These are phyloP conservation scores for Haplosporangium gracile DNA, from an alignment of 192 early-diverging fungal species.

Conservation along the genomic window DNA sequence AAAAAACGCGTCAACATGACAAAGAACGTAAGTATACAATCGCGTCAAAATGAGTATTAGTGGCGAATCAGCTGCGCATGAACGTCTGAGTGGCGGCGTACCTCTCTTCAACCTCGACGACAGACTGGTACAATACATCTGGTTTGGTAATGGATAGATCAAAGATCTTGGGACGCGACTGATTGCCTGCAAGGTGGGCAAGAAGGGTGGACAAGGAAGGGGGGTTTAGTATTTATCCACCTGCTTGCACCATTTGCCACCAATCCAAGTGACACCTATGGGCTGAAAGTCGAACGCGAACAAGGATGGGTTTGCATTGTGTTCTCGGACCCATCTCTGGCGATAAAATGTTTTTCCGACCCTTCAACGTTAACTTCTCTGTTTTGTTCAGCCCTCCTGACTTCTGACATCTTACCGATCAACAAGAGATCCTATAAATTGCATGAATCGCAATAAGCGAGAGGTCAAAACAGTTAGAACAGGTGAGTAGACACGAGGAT, in stretches of 20 bases:
- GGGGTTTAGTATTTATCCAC: background rate
- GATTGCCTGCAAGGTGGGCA: slow-evolving; percentile 73
- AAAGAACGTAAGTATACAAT: background rate
- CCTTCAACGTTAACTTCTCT: background rate
- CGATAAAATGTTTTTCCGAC: background rate
- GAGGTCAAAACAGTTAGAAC: slow-evolving; percentile 12
- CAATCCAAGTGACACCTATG: background rate
- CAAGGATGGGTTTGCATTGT: background rate
- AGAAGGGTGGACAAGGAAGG: background rate
- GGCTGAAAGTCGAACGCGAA: no score
- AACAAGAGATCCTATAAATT: slow-evolving; percentile 56
- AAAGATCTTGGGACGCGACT: slow-evolving; percentile 95
- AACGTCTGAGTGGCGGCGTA: slow-evolving; percentile 25
- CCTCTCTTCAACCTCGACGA: slow-evolving; percentile 91
- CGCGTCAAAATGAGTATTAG: background rate
- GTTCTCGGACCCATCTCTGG: background rate
- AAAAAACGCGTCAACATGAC: background rate
- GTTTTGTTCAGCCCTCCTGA: background rate
- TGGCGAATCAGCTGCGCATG: background rate
- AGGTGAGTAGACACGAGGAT: background rate
- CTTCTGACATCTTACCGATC: slow-evolving; percentile 49
- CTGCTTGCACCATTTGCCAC: background rate
- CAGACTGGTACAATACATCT: slow-evolving; percentile 85
- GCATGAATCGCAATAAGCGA: slow-evolving; percentile 3
- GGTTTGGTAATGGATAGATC: slow-evolving; percentile 89